Evolutionary conservation across 2,329 filamentous ascomycete genomes (phyloP), one percentile per base, ranked within the genome.

Genomic region (Furcasterigmium furcatum): DNA sequence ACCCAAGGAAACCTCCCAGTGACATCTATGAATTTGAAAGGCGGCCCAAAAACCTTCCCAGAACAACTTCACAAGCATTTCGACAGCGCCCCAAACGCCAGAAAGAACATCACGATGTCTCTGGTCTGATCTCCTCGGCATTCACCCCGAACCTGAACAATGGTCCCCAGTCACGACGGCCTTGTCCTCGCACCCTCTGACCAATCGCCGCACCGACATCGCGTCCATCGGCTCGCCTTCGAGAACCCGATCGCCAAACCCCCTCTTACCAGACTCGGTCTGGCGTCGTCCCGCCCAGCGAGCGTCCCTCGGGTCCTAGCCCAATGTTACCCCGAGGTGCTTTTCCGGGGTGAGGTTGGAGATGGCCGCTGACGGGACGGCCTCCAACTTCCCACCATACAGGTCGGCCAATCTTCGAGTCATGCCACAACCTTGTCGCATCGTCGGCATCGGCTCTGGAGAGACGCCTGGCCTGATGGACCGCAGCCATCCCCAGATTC

Each of bases 381-480:
- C n/a, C n/a, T n/a, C n/a, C n/a, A n/a, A n/a, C n/a, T n/a, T n/a
- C n/a, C 40, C 19, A 30, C 27, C 27, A 34, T 20, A 21, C 40
- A 34, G 27, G 16, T 30, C 18, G 21, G 21, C 24, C 24, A 34
- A 22, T n/a, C 27, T 13, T 42, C 18, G 19, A 34, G 40, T 22
- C 40, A 34, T 19, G 39, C 25, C 25, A 41, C 18, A 14, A 41
- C 21, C 40, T 22, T 22, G n/a, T 19, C 40, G n/a, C 27, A 27
- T 34, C 40, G 40, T 42, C 40, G 40, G 29, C 40, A 42, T 42
- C 40, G 40, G 40, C 40, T 42, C 30, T 42, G 16, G 24, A 22
- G 6, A 12, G 7, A 10, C 21, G 40, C 14, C 34, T 18, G 12
- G n/a, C 12, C 34, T 18, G 34, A 19, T 27, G 18, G 18, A 12